Conservation (phyloP, 306 rosid species). For the Gynostemma pentaphyllum region DNA sequence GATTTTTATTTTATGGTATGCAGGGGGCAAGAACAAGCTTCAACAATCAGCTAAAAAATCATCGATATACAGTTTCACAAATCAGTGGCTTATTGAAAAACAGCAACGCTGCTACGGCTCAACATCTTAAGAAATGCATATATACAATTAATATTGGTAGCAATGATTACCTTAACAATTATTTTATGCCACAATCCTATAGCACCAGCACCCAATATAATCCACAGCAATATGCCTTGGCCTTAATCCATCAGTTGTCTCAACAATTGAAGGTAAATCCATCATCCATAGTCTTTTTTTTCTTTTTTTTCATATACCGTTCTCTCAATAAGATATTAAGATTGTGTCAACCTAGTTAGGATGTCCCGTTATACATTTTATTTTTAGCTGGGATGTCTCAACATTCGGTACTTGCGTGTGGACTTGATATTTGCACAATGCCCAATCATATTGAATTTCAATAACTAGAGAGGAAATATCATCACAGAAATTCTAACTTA, state of each 20-base stretch:
- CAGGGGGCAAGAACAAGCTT: conserved; percentile 42
- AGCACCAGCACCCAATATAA: background rate
- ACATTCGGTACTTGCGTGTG: too few species aligned
- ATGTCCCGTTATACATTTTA: too few species aligned
- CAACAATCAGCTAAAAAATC: conserved; percentile 27
- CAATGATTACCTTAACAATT: conserved; percentile 64
- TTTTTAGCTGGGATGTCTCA: too few species aligned
- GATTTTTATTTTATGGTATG: background rate
- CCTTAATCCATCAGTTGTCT: conserved; percentile 20
- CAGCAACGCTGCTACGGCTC: background rate
- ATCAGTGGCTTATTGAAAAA: conserved; percentile 12
- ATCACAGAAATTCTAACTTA: too few species aligned
- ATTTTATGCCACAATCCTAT: conserved; percentile 28
- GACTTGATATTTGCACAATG: too few species aligned
- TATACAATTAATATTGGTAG: conserved; percentile 42
- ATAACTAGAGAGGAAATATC: too few species aligned
- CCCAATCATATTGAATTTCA: too few species aligned
- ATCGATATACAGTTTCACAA: conserved; percentile 14
- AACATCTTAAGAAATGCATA: conserved; percentile 38
- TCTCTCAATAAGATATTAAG: background rate
- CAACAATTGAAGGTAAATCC: conserved; percentile 23
- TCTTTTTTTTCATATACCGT: background rate
- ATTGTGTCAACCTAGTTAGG: too few species aligned
- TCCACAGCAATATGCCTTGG: conserved; percentile 15
- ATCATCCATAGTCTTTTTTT: background rate